Percentiles rank a stretch among this genome's conserved stretches.
phyloP scores from a whole-genome alignment of 805 yeast genomes.

The Wickerhamiella qilinensis region DNA sequence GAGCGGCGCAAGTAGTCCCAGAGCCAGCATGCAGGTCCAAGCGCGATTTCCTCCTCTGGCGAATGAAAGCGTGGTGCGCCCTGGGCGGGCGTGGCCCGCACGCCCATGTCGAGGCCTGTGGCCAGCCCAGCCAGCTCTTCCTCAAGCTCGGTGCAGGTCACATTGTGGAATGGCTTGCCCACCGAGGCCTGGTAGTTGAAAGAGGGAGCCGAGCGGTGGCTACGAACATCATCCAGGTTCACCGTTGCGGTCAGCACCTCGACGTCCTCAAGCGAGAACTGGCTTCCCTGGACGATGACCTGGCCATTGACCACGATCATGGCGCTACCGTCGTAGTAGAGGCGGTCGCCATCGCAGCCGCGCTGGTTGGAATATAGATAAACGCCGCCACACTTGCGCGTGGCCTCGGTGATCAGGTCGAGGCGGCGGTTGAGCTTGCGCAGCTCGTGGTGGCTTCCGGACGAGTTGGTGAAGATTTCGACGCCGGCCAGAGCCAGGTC shows the following conservation, averaged over 20 bases:
- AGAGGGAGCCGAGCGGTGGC: constrained; percentile 56
- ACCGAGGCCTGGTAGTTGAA: constrained; percentile 50
- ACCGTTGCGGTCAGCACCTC: constrained; percentile 94
- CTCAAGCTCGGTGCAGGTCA: not conserved
- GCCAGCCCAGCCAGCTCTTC: not conserved
- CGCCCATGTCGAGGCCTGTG: constrained; percentile 16
- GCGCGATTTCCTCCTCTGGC: constrained; percentile 93
- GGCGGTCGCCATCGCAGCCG: constrained; percentile 96
- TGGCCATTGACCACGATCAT: constrained; percentile 82
- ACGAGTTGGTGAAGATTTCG: constrained; percentile 89
- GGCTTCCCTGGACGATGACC: constrained; percentile 85
- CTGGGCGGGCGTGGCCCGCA: constrained; percentile 39
- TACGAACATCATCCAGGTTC: constrained; percentile 78
- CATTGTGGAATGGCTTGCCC: not conserved
- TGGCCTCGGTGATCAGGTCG: constrained; percentile 77
- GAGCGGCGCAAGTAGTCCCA: constrained; percentile 96
- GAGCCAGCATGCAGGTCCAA: constrained; percentile 98
- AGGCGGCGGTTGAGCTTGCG: constrained; percentile 76
- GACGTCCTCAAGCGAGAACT: constrained; percentile 77
- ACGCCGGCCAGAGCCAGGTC: constrained; percentile 88
- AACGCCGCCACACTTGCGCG: constrained; percentile 91
- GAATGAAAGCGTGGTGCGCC: constrained; percentile 42
- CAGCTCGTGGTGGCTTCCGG: constrained; percentile 96
- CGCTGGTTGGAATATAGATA: constrained; percentile 87
- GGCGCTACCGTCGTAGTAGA: constrained; percentile 96